Percentiles rank a stretch among this genome's conserved stretches.
phyloP scores from a whole-genome alignment of 176 grass and related monocot species.

The Thinopyrum elongatum region DNA sequence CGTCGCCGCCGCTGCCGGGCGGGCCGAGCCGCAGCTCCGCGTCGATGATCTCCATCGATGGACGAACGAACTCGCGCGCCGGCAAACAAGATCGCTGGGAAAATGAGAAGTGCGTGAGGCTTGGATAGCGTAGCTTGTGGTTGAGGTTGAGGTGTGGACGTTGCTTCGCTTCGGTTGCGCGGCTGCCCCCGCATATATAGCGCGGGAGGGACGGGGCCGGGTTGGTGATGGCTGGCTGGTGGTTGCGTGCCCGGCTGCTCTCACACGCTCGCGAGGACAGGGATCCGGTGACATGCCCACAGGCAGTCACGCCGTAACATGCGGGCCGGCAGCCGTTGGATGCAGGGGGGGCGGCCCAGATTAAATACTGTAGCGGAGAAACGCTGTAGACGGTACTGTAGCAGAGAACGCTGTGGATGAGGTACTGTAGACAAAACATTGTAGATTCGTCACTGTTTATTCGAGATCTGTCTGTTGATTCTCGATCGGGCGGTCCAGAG shows the following conservation, averaged over 20 bases:
- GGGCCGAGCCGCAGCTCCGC: slow-evolving; percentile 63
- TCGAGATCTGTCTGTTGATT: too few relatives aligned
- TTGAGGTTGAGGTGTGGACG: not conserved
- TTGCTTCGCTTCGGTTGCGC: slow-evolving; percentile 22
- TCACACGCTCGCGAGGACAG: too few relatives aligned
- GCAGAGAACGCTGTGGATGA: too few relatives aligned
- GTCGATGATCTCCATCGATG: slow-evolving; percentile 49
- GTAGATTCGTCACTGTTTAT: too few relatives aligned
- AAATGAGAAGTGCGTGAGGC: not conserved
- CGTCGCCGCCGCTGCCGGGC: slow-evolving; percentile 17
- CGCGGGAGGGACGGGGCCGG: not conserved
- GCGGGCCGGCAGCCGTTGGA: too few relatives aligned
- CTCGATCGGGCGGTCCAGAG: too few relatives aligned
- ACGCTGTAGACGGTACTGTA: too few relatives aligned
- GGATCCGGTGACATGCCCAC: too few relatives aligned
- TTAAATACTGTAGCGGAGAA: too few relatives aligned
- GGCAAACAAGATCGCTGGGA: not conserved
- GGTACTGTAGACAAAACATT: too few relatives aligned
- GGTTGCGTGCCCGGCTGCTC: not conserved
- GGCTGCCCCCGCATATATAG: slow-evolving; percentile 2
- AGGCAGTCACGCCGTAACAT: too few relatives aligned
- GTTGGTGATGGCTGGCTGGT: not conserved
- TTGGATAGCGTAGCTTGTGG: not conserved
- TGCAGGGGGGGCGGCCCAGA: too few relatives aligned
- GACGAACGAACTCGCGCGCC: not conserved